Conservation (phyloP, 2,329 filamentous ascomycete species). For the Dryadomyces quercus-mongolicae region DNA sequence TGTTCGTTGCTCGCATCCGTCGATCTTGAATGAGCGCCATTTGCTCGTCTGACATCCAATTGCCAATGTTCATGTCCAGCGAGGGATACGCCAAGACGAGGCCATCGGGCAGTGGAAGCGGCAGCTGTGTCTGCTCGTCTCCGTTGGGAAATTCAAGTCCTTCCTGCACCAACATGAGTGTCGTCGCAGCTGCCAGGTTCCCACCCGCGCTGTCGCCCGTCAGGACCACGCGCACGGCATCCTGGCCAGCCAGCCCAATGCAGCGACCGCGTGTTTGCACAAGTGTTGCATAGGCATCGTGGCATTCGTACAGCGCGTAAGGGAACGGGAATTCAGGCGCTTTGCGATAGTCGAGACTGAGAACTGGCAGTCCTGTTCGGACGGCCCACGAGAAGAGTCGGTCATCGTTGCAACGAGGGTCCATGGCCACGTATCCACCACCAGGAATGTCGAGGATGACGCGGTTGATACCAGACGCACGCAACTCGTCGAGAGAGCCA, state of each 20-base stretch:
- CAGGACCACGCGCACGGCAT: constrained; percentile 55
- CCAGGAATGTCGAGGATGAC: constrained; percentile 84
- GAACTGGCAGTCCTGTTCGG: constrained; percentile 73
- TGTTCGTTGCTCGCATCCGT: constrained; percentile 64
- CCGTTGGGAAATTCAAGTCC: constrained; percentile 29
- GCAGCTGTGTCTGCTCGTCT: neutral
- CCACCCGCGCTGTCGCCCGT: constrained; percentile 75
- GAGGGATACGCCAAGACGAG: constrained; percentile 80
- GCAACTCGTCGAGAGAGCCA: constrained; percentile 53
- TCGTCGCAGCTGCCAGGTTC: constrained; percentile 67
- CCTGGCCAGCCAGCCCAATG: constrained; percentile 58
- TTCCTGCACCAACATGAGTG: constrained; percentile 80
- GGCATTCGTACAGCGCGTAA: constrained; percentile 77
- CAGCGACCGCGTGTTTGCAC: constrained; percentile 62
- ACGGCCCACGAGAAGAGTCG: constrained; percentile 88
- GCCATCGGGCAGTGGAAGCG: constrained; percentile 63
- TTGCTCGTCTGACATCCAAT: constrained; percentile 98
- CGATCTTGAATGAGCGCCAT: constrained; percentile 88
- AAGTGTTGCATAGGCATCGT: constrained; percentile 70
- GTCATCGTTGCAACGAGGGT: constrained; percentile 87
- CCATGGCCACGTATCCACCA: constrained; percentile 94
- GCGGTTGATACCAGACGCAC: constrained; percentile 53
- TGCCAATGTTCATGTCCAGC: constrained; percentile 93
- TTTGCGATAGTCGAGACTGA: constrained; percentile 86
- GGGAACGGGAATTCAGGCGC: constrained; percentile 78